Percentiles rank a stretch among this genome's conserved stretches.
Conservation (phyloP, 2,329 filamentous ascomycete species). For the Colletotrichum tropicale region DNA sequence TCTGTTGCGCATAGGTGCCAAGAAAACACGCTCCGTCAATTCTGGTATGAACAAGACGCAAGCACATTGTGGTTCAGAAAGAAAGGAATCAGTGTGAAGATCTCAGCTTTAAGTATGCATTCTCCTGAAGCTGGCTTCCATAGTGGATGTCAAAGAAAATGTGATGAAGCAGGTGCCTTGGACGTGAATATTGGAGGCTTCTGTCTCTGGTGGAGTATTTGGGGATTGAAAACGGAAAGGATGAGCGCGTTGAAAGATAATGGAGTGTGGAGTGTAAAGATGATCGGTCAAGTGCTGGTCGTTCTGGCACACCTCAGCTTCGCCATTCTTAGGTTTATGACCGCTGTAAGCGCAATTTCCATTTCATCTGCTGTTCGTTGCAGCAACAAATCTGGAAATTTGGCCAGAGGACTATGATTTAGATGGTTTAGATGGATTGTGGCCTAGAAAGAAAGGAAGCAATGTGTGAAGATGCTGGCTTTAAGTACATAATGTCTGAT, state of each 20-base stretch:
- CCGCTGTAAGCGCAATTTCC: not conserved
- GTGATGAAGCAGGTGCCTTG: not conserved
- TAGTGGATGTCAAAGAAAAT: not conserved
- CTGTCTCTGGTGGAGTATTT: not conserved
- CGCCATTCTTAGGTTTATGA: not conserved
- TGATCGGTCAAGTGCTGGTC: not conserved
- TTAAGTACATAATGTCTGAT: not conserved
- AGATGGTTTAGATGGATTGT: rapidly evolving
- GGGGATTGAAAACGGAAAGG: rapidly evolving
- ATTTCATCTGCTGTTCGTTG: not conserved
- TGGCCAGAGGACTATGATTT: rapidly evolving
- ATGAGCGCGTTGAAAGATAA: not conserved
- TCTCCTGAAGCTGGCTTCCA: not conserved
- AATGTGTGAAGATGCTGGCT: not conserved
- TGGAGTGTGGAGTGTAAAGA: not conserved
- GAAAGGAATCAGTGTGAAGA: not conserved
- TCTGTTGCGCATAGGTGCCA: not conserved
- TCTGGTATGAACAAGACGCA: no score
- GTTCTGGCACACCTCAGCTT: not conserved
- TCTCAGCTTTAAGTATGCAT: not conserved
- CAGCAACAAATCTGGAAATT: not conserved
- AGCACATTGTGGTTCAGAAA: no score
- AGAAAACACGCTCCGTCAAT: not conserved
- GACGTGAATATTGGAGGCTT: not conserved
- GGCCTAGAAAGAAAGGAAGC: not conserved